phyloP scores from a whole-genome alignment of 2,329 filamentous ascomycete genomes.

The Thelonectria olida region DNA sequence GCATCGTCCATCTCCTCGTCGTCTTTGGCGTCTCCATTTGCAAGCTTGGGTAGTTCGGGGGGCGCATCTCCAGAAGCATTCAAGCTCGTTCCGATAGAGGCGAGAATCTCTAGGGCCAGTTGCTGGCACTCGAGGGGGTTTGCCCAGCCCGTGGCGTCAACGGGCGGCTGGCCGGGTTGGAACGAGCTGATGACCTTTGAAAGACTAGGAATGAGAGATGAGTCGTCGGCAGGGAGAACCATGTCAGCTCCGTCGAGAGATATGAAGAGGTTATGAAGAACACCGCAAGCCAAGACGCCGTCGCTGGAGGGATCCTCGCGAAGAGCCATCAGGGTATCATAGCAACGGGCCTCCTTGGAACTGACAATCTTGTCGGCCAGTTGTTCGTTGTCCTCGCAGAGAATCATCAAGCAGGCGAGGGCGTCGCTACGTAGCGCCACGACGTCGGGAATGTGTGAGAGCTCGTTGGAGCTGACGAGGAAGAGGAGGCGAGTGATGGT shows the following conservation, averaged over 20 bases:
- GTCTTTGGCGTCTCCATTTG: constrained; percentile 50
- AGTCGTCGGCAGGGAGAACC: constrained; percentile 44
- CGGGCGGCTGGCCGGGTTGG: constrained; percentile 35
- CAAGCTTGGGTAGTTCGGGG: constrained; percentile 31
- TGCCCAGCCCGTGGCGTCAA: constrained; percentile 49
- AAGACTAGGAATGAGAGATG: constrained; percentile 49
- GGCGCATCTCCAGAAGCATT: constrained; percentile 57
- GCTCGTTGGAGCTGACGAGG: constrained; percentile 57
- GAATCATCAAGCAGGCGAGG: constrained; percentile 63
- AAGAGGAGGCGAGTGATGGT: constrained; percentile 64
- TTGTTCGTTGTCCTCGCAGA: constrained; percentile 67
- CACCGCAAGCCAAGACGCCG: constrained; percentile 66
- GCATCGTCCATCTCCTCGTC: constrained; percentile 51
- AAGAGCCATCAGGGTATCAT: constrained; percentile 59
- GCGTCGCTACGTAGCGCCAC: constrained; percentile 54
- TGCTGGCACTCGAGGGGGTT: constrained; percentile 58
- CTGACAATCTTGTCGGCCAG: constrained; percentile 63
- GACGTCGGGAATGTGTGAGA: constrained; percentile 54
- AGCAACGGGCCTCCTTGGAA: constrained; percentile 56
- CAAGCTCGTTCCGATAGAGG: constrained; percentile 70
- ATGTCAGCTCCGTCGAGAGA: constrained; percentile 45
- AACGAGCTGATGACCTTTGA: constrained; percentile 43
- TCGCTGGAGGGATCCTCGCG: constrained; percentile 57
- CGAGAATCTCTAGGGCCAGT: constrained; percentile 69
- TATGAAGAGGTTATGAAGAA: constrained; percentile 70